These are phyloP conservation scores for Epichloe glyceriae DNA, from an alignment of 2,329 filamentous ascomycete species.

Conservation along the genomic window DNA sequence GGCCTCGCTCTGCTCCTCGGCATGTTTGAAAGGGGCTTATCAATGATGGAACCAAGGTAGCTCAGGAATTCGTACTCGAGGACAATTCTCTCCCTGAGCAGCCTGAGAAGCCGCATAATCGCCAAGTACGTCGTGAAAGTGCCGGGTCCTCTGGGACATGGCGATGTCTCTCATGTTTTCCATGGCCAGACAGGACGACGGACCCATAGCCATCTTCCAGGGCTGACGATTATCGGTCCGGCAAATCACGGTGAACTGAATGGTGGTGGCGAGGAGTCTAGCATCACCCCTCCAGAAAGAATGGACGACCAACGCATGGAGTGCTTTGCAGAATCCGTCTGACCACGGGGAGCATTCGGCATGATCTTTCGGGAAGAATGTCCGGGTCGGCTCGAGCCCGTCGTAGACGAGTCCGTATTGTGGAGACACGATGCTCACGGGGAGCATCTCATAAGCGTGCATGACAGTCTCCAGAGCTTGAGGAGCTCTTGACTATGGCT, in stretches of 20 bases:
- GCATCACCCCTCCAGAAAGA: neutral
- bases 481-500: neutral
- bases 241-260: conserved; percentile 1
- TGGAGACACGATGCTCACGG: neutral
- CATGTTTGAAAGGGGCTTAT: neutral
- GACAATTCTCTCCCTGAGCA: neutral
- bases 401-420: neutral
- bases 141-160: neutral
- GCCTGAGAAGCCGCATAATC: neutral
- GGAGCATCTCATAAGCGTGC: neutral
- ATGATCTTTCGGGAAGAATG: neutral
- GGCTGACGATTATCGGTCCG: neutral
- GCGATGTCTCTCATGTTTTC: neutral
- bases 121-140: neutral
- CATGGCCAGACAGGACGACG: neutral
- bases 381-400: neutral
- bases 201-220: neutral
- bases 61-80: neutral
- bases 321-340: neutral
- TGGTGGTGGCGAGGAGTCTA: neutral
- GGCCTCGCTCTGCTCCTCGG: neutral
- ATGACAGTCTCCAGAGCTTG: neutral
- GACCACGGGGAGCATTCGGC: neutral
- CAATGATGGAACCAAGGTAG: neutral
- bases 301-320: neutral